Percentiles rank a stretch among this genome's conserved stretches.
These are phyloP conservation scores for Zymoseptoria tritici DNA, from an alignment of 2,329 filamentous ascomycete genomes.

Conservation along the genomic window DNA sequence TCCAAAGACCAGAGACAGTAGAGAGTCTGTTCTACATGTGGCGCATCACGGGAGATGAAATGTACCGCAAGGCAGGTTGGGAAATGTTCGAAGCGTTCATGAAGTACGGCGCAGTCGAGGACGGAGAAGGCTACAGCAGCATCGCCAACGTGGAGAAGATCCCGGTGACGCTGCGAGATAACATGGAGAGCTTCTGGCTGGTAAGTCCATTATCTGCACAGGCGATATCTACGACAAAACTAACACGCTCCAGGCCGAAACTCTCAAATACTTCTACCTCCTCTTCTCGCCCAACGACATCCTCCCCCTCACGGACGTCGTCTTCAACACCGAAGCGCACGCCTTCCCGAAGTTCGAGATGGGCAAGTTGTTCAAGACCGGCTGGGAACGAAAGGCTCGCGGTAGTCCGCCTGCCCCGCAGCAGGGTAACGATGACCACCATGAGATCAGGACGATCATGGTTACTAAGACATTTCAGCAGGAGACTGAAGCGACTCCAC, in stretches of 20 bases:
- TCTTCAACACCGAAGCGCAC: conserved; percentile 96
- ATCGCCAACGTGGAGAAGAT: conserved; percentile 65
- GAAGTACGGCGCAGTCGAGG: conserved; percentile 71
- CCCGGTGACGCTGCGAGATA: conserved; percentile 66
- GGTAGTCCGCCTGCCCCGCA: background rate
- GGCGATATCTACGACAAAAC: background rate
- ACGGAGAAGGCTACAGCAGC: conserved; percentile 75
- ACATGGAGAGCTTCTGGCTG: conserved; percentile 99
- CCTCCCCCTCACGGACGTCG: conserved; percentile 75
- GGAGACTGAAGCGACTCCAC: background rate
- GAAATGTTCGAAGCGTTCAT: conserved; percentile 94
- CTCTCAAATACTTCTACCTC: conserved; percentile 94
- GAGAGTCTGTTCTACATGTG: conserved; percentile 98
- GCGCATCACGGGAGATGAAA: conserved; percentile 84
- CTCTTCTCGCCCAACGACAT: conserved; percentile 80
- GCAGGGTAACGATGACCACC: conserved; percentile 6
- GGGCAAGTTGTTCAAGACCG: conserved; percentile 67
- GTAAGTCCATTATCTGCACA: conserved; percentile 43
- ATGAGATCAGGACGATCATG: conserved; percentile 13
- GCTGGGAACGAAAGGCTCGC: conserved; percentile 62
- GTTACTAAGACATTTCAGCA: conserved; percentile 17
- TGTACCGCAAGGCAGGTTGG: conserved; percentile 96
- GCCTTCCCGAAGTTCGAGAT: conserved; percentile 81
- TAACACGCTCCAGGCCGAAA: conserved; percentile 62
- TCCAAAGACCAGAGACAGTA: conserved; percentile 93